A percentile compares a stretch with the other conserved stretches of the same genome.
These are phyloP conservation scores for Annulohypoxylon truncatum DNA, from an alignment of 2,329 filamentous ascomycete species.

Conservation along the genomic window DNA sequence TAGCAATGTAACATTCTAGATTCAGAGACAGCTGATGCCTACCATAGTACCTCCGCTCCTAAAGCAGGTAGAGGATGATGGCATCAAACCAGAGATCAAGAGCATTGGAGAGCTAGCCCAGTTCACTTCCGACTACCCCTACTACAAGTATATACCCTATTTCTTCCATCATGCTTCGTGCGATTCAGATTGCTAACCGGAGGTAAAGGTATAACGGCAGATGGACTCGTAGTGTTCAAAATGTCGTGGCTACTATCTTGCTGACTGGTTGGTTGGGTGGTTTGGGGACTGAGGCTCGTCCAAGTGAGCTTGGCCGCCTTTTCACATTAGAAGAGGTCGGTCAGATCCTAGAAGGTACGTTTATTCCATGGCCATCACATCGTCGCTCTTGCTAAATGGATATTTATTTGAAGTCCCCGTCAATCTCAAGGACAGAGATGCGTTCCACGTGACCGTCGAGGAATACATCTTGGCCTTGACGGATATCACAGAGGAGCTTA, in stretches of 20 bases:
- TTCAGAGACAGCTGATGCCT: slow-evolving; percentile 22
- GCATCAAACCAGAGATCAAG: slow-evolving; percentile 76
- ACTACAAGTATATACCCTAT: slow-evolving; percentile 80
- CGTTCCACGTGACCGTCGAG: slow-evolving; percentile 96
- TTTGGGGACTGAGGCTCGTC: slow-evolving; percentile 66
- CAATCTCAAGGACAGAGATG: slow-evolving; percentile 88
- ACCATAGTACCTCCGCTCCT: slow-evolving; percentile 74
- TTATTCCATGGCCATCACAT: background rate
- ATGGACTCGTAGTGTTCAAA: slow-evolving; percentile 88
- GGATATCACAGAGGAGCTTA: slow-evolving; percentile 87
- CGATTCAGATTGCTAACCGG: slow-evolving; percentile 7
- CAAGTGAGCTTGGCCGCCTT: slow-evolving; percentile 71
- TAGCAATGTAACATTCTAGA: background rate
- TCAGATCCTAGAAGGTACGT: slow-evolving; percentile 75
- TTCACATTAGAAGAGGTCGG: slow-evolving; percentile 91
- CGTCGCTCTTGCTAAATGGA: background rate
- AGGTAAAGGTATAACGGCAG: slow-evolving; percentile 76
- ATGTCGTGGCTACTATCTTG: slow-evolving; percentile 71
- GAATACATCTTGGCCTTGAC: slow-evolving; percentile 94
- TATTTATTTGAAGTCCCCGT: slow-evolving; percentile 74
- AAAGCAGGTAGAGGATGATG: slow-evolving; percentile 73
- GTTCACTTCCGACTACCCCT: slow-evolving; percentile 86
- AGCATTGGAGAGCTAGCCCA: slow-evolving; percentile 76
- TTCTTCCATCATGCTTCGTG: background rate
- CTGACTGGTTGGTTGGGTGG: slow-evolving; percentile 83